Percentiles rank a stretch among this genome's conserved stretches.
phyloP scores from a whole-genome alignment of 345 rosid species.

The Nephelium lappaceum region DNA sequence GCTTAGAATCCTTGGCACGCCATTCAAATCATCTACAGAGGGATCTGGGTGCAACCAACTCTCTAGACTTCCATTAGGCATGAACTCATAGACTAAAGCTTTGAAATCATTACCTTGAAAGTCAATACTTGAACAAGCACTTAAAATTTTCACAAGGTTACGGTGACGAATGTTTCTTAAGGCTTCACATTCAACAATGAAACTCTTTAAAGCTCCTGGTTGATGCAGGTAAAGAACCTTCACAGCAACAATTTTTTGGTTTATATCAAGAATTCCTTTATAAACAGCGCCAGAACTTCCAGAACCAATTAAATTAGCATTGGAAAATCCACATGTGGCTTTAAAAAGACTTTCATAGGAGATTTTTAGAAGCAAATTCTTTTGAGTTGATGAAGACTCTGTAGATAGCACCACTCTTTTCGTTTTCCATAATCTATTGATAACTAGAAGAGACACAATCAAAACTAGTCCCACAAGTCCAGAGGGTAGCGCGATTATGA shows the following conservation, averaged over 20 bases:
- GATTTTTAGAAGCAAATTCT: background rate
- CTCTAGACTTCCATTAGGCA: conserved; percentile 18
- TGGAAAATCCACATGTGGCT: conserved; percentile 40
- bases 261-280: conserved; percentile 25
- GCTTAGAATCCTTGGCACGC: conserved; percentile 5
- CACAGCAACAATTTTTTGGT: conserved; percentile 13
- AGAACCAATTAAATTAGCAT: conserved; percentile 26
- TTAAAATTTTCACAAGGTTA: conserved; percentile 12
- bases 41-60: conserved; percentile 7
- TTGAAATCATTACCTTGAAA: conserved; percentile 12
- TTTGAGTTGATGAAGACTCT: background rate
- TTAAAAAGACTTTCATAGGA: conserved; percentile 25
- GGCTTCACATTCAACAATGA: conserved; percentile 21
- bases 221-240: conserved; percentile 19
- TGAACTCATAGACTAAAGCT: conserved; percentile 20
- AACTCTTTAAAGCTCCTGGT: conserved; percentile 12
- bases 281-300: conserved; percentile 42
- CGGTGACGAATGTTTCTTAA: conserved; percentile 18
- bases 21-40: background rate
- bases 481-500: background rate
- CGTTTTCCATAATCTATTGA: conserved; percentile 5
- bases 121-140: conserved; percentile 13
- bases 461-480: background rate
- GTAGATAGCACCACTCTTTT: conserved; percentile 8
- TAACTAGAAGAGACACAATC: conserved; percentile 1